Evolutionary conservation across 2,329 filamentous ascomycete species (phyloP), one percentile per base, ranked within the genome.

Genomic region (Colletotrichum tropicale): DNA sequence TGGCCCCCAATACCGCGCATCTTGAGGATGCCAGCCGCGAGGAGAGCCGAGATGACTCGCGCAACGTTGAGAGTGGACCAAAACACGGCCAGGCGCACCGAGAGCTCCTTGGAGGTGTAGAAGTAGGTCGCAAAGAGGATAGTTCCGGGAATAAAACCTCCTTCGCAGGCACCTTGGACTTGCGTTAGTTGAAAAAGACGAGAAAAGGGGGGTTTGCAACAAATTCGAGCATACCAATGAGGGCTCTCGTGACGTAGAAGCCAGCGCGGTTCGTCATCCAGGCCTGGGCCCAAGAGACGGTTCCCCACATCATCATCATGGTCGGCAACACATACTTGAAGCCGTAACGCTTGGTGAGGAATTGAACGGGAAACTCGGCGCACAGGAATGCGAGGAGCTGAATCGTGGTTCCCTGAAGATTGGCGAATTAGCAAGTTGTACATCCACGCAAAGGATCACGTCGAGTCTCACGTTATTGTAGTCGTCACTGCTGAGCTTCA

Each of bases 41-140:
- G 76, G 0, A 88, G 81, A 16, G 91, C 89, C 0, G 90, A 88
- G 38, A 88, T 85, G 52, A 88, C 83, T 80, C 82, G 80, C 8
- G 84, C 84, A 52, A 87, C 78, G 69, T 86, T 88, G 30, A 88
- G 82, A 4, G 87, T 88, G 1, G 86, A 87, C 94, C 93, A 95
- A 83, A 95, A 95, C 80, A 88, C 92, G 58, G 91, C 91, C 12
- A 95, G 86, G 0, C 94, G 90, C 36, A 90, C 88, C 1, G 80
- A 78, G 26, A 82, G 74, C 70, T 82, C 80, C 8, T 76, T 77
- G 34, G 77, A 76, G 34, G 80, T 82, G 75, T 80, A 82, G 55
- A 80, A 82, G 73, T 82, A 82, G 7, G 78, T 79, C 38, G 81
- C 68, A 68, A 94, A 94, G 2, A 93, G 85, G 66, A 94, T 90